Evolutionary conservation across 1,284 basidiomycete species (phyloP), one percentile per base, ranked within the genome.

Genomic region (Rhizopogon hawkerae): DNA sequence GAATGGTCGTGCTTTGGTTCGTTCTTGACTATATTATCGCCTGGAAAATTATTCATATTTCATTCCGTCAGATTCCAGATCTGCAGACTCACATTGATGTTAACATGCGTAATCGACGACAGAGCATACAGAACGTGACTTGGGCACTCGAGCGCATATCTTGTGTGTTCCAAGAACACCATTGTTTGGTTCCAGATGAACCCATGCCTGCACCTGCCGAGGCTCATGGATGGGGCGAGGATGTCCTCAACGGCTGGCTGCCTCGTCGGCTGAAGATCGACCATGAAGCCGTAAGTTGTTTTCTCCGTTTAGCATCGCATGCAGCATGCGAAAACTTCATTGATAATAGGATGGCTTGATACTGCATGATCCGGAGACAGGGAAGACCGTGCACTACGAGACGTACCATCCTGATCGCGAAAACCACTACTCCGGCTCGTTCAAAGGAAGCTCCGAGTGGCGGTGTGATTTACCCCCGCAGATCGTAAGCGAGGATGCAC

Each of bases 191-290:
- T 13, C 65, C 67, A 9, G 61, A 65, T 29, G 62, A 66, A 33
- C 68, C 67, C 3, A 57, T 76, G 37, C n/a, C 49, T 29, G 57
- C 63, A 29, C 72, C 70, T 1, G 59, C 65, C 35, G 58, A 60
- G 43, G 54, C 29, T 31, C 56, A 63, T 23, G 66, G 60, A 33
- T 60, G 64, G 14, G 70, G 71, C 16, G 70, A 77, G 56, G 58
- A 68, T 48, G 53, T 75, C 42, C 62, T 74, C 35, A 74, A 71
- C 49, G 74, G 70, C 13, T 77, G 72, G 73, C 51, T 75, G 23
- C 74, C 75, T 34, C 58, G 54, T 52, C 61, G 67, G 33, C 35
- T 64, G 36, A 56, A 51, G 7, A 55, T 75, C 47, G 60, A 55
- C 29, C 61, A 65, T 36, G 54, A 56, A 24, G 53, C 66, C 46